A percentile compares a stretch with the other conserved stretches of the same genome.
Evolutionary conservation across 2,329 filamentous ascomycete genomes (phyloP).

Genomic region (Macrophomina tecta): DNA sequence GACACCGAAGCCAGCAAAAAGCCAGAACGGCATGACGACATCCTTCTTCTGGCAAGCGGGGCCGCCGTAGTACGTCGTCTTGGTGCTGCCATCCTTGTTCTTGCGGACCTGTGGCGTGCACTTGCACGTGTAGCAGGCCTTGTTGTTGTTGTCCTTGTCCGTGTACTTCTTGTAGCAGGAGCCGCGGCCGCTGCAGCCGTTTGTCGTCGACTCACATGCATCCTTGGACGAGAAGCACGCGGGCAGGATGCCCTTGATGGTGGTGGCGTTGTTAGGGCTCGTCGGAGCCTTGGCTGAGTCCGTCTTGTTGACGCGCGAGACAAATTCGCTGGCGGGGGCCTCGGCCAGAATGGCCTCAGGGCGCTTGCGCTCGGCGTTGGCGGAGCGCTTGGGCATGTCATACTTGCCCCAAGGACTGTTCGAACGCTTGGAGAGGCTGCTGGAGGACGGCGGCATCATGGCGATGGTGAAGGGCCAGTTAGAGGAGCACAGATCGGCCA

Average conservation of each 20-base stretch:
- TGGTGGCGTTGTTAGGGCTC: constrained; percentile 33
- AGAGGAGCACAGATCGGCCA: constrained; percentile 24
- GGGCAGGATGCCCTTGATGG: constrained; percentile 62
- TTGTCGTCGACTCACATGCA: constrained; percentile 72
- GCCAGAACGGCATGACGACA: constrained; percentile 85
- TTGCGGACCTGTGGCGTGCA: constrained; percentile 68
- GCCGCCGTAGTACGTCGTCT: constrained; percentile 80
- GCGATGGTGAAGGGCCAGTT: constrained; percentile 42
- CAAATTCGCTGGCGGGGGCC: constrained; percentile 9
- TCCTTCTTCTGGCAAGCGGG: constrained; percentile 90
- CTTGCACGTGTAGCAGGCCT: constrained; percentile 77
- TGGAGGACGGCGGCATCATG: constrained; percentile 43
- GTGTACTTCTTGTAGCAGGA: constrained; percentile 72
- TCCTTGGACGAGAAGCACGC: constrained; percentile 76
- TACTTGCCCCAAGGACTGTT: constrained; percentile 45
- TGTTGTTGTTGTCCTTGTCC: constrained; percentile 49
- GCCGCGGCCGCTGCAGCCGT: constrained; percentile 83
- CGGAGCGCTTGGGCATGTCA: constrained; percentile 27
- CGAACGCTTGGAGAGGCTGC: constrained; percentile 40
- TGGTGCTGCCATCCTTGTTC: constrained; percentile 58
- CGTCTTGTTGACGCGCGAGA: constrained; percentile 35
- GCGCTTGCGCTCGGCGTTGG: constrained; percentile 7
- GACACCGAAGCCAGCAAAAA: constrained; percentile 78
- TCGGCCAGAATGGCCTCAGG: constrained; percentile 25
- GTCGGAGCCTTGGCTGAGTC: constrained; percentile 34